Evolutionary conservation across 495 filamentous ascomycete species (phyloP), one percentile per base, ranked within the genome.

Genomic region (Thozetella sp.): DNA sequence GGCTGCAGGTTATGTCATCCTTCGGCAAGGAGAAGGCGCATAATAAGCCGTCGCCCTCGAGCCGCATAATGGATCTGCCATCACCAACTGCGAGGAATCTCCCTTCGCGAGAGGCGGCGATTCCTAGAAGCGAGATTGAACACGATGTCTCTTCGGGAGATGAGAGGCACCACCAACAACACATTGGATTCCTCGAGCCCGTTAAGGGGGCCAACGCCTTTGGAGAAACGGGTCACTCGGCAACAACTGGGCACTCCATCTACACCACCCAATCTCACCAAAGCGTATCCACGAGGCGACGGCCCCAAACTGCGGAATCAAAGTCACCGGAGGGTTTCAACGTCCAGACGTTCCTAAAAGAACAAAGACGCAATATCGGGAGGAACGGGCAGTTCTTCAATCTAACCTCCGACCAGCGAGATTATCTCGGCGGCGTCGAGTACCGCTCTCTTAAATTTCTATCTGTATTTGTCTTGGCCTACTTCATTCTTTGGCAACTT

Each of bases 401-500:
- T 26, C 73, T 96, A 15, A 85, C 83, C 6, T 74, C 78, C 6
- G 81, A 82, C 20, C 90, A 96, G 65, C 83, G 91, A 13, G 87
- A 90, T 55, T 74, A 81, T 57, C 82, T 96, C 3, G 91, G 90
- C 25, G 92, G 92, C 1, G 87, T 86, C 51, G 92, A 96, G 72
- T 95, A 95, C 65, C 83, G 85, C 57, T 90, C 92, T 11, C 79
- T 95, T 13, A 85, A 79, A n/a, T 76, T 93, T 9, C 77, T 97
- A 23, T 78, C 86, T 0, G 76, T 87, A 53, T 70, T 93, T 22
- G 90, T 97, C 10, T 87, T 88, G 3, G 59, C 86, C 11, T 97
- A 97, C 73, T 91, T 88, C 58, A 58, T 91, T 19, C 60, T 86
- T 13, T 93, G 89, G 78, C 87, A 94, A 62, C 46, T 91, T 15